Evolutionary conservation across 129 eudicot genomes (phyloP), one percentile per base, ranked within the genome.

Genomic region (Scalesia atractyloides): DNA sequence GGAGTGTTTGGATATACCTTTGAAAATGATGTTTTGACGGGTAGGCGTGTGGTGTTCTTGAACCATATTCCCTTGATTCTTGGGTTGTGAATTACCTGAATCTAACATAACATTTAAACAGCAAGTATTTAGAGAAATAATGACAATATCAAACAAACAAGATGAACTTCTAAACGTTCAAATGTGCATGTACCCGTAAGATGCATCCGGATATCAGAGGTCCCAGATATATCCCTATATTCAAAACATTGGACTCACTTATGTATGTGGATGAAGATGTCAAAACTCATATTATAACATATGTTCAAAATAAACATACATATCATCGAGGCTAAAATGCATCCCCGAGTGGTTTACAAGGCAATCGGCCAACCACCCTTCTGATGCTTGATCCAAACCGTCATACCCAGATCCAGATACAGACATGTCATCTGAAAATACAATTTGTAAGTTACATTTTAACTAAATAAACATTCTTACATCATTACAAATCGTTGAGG

Each of bases 301-400:
- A 49, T 52, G 49, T 24, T 41, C n/a, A 34, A 70, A 62, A 51
- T n/a, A 36, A 74, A 73, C 95, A 64, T 87, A 93, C 98, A 76
- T 73, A 66, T 89, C 90, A 79, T 87, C 96, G 66, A 71, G 81
- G 81, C 83, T 84, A 64, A 82, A 76, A 37, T 82, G 81, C 96
- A 84, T 81, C 69, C 87, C 89, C 11, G 86, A 24, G 76, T 93
- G 92, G 50, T 77, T 85, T 78, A 71, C 82, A 26, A 94, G 82
- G 86, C 98, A 94, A 69, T 90, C 86, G 6, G 88, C 86, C 59
- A 90, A 78, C 98, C 98, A 94, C 4, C 83, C 90, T 17, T 90
- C 98, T 54, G 96, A 78, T 46, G 95, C 77, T 39, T 64, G 77
- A 15, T 86, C 92, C 78, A 86, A 80, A 37, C 79, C 79, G 49